Evolutionary conservation across 345 rosid genomes (phyloP).

Genomic region (Psidium guajava): DNA sequence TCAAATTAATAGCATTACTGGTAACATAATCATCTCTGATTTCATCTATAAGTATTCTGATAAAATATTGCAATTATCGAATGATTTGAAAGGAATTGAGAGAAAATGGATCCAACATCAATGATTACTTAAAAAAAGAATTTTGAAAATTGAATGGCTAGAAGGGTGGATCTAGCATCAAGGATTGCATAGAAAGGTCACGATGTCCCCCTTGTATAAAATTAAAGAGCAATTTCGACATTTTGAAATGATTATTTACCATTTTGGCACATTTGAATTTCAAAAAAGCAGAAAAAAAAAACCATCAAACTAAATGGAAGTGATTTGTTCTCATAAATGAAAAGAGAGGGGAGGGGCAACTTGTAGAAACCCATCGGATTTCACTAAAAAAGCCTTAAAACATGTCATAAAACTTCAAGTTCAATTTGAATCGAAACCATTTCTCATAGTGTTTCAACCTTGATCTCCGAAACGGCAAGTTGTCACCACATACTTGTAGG

Average conservation of each 20-base stretch:
- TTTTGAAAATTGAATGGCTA: neutral
- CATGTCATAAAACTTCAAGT: accelerated
- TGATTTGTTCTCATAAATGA: neutral
- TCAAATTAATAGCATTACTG: neutral
- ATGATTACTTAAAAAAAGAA: neutral
- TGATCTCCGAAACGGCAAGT: neutral
- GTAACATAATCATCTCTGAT: neutral
- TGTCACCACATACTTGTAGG: neutral
- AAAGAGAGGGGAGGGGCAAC: neutral
- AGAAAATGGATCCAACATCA: neutral
- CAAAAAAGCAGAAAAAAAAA: neutral
- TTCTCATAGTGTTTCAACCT: neutral
- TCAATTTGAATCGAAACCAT: neutral
- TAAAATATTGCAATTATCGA: neutral
- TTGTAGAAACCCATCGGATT: neutral
- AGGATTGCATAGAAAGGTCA: neutral
- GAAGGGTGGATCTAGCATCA: neutral
- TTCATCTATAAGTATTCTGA: neutral
- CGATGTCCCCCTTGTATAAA: neutral
- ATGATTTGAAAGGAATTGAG: neutral
- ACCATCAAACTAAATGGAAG: neutral
- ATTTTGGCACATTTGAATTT: neutral
- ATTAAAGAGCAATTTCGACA: neutral
- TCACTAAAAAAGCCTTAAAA: neutral
- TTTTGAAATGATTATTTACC: neutral